Evolutionary conservation across 148 eudicot species (phyloP).

Genomic region (Tetragonia tetragonoides): DNA sequence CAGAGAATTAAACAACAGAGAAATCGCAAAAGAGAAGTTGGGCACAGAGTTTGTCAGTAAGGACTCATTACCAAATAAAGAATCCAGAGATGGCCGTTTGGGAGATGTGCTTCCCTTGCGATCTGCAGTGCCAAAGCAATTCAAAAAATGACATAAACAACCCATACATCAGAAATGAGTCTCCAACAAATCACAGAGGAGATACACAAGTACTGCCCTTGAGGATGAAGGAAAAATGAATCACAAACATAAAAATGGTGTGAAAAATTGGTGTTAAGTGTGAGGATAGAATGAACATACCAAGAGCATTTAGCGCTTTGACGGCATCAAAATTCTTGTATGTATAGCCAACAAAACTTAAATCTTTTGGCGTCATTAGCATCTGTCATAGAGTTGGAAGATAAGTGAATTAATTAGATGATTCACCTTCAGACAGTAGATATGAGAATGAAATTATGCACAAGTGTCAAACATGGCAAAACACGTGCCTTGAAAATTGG

Average conservation of each 20-base stretch:
- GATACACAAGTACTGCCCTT: neutral
- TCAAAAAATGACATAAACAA: neutral
- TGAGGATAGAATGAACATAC: conserved; percentile 34
- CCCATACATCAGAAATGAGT: neutral
- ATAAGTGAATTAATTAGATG: conserved; percentile 5
- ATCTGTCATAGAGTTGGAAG: conserved; percentile 38
- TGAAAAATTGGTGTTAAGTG: conserved; percentile 3
- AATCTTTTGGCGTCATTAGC: conserved; percentile 64
- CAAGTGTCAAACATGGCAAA: neutral
- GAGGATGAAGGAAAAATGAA: neutral
- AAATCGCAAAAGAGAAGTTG: neutral
- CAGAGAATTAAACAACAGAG: conserved; percentile 10
- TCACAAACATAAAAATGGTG: too few species aligned
- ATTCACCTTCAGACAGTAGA: neutral
- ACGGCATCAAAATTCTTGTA: conserved; percentile 96
- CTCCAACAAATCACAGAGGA: neutral
- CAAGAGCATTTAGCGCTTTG: conserved; percentile 65
- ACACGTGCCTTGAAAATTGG: neutral
- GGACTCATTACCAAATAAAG: conserved; percentile 45
- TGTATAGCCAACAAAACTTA: conserved; percentile 95
- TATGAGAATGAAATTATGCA: neutral
- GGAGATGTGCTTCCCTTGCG: conserved; percentile 61
- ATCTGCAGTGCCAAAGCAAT: conserved; percentile 43
- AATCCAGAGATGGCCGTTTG: conserved; percentile 51
- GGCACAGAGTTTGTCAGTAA: neutral